Conservation (phyloP, 352 stramenopile species). For the Pythium dissimile region DNA sequence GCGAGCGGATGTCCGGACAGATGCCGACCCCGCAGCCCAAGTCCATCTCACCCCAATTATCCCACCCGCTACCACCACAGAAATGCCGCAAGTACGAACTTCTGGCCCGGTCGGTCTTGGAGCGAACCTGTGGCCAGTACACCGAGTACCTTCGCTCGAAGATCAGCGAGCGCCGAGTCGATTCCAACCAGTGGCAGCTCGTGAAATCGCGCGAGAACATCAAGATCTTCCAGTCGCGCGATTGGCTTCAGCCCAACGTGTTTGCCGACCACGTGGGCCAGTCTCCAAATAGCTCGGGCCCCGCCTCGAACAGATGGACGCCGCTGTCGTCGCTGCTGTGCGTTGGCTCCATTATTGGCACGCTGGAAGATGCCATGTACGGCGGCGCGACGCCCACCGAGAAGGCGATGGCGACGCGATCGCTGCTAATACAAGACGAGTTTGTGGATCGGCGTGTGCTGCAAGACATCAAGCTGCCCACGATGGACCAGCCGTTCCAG, state of each 20-base stretch:
- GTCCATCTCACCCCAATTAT: too few relatives aligned
- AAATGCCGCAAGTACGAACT: neutral
- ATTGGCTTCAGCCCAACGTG: neutral
- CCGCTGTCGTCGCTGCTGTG: conserved; percentile 20
- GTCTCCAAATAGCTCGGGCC: too few relatives aligned
- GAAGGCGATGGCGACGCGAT: neutral
- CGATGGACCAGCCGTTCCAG: conserved; percentile 2
- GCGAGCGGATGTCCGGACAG: too few relatives aligned
- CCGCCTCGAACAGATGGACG: neutral
- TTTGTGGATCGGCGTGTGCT: neutral
- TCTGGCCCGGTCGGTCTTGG: neutral
- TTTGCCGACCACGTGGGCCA: neutral
- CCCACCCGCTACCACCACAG: neutral
- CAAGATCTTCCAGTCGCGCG: conserved; percentile 28
- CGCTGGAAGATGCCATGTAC: conserved; percentile 11
- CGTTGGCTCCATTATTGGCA: conserved; percentile 14
- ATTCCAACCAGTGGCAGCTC: conserved; percentile 3
- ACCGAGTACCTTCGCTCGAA: too few relatives aligned
- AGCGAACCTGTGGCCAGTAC: neutral
- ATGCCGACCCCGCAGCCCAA: neutral
- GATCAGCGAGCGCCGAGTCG: neutral
- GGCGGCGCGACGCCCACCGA: neutral
- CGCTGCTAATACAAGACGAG: conserved; percentile 8
- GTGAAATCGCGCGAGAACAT: conserved; percentile 30
- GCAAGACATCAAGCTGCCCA: neutral